A percentile compares a stretch with the other conserved stretches of the same genome.
phyloP scores from a whole-genome alignment of 169 alveolate species.

The Babesia ovata region DNA sequence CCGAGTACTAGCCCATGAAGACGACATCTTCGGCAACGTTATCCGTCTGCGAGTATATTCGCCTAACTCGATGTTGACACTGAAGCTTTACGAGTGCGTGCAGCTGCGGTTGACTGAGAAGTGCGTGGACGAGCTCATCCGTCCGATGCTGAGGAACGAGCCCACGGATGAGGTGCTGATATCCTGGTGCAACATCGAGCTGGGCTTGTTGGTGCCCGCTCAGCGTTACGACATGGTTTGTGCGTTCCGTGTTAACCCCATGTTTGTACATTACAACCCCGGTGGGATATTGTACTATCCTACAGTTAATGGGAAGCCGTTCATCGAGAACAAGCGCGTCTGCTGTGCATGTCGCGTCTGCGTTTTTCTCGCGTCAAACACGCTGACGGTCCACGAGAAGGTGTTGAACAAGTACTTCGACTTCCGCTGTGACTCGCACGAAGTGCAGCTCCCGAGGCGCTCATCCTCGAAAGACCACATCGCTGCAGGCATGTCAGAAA shows the following conservation, averaged over 20 bases:
- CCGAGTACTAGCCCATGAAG: conserved; percentile 28
- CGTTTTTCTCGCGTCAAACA: conserved; percentile 41
- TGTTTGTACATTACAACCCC: conserved; percentile 52
- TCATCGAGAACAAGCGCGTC: conserved; percentile 34
- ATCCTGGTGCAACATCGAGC: conserved; percentile 58
- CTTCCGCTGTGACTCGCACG: conserved; percentile 13
- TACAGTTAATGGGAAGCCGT: conserved; percentile 31
- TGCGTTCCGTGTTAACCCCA: conserved; percentile 56
- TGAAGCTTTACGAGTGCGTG: conserved; percentile 60
- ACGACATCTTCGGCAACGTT: conserved; percentile 49
- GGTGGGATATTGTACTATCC: conserved; percentile 65
- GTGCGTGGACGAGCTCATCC: conserved; percentile 26
- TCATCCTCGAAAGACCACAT: background rate
- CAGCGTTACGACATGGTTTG: conserved; percentile 32
- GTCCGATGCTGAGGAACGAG: conserved; percentile 30
- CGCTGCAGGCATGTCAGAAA: background rate
- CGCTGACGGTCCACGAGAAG: conserved; percentile 24
- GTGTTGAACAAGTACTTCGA: conserved; percentile 48
- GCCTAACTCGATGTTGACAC: conserved; percentile 48
- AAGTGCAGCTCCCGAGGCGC: conserved; percentile 1
- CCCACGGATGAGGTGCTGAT: conserved; percentile 40
- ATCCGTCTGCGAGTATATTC: conserved; percentile 40
- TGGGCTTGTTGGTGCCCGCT: conserved; percentile 45
- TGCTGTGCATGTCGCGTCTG: conserved; percentile 65
- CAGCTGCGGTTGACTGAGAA: conserved; percentile 25